Evolutionary conservation across 306 rosid genomes (phyloP).

Genomic region (Quercus aquifolioides): DNA sequence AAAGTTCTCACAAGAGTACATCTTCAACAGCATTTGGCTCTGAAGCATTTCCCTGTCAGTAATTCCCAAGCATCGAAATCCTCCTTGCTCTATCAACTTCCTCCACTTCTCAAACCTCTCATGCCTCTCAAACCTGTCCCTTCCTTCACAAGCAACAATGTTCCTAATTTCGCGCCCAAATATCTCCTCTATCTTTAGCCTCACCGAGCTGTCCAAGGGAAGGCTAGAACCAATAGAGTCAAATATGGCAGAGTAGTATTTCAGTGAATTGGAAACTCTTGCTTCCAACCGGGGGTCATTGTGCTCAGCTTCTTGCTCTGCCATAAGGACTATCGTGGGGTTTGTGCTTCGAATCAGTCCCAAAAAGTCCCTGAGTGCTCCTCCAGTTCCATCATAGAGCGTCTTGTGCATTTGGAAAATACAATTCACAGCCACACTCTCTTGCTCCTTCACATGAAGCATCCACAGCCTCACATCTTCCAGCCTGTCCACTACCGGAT

Average conservation of each 20-base stretch:
- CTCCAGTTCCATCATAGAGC: conserved; percentile 60
- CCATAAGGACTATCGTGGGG: conserved; percentile 57
- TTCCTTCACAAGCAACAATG: conserved; percentile 84
- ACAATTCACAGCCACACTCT: conserved; percentile 79
- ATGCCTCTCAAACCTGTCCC: conserved; percentile 83
- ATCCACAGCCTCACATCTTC: conserved; percentile 99
- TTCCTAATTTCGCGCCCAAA: conserved; percentile 78
- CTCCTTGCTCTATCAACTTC: conserved; percentile 76
- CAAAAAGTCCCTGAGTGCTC: conserved; percentile 71
- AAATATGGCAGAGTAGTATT: conserved; percentile 73
- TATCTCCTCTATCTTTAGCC: conserved; percentile 78
- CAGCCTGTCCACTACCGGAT: conserved; percentile 88
- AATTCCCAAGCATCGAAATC: conserved; percentile 49
- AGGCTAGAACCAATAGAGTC: conserved; percentile 63
- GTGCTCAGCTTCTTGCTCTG: conserved; percentile 89
- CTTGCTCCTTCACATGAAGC: conserved; percentile 97
- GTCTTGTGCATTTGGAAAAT: conserved; percentile 84
- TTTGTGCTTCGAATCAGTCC: conserved; percentile 86
- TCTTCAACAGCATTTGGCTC: conserved; percentile 69
- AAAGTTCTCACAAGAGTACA: conserved; percentile 57
- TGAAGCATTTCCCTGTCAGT: conserved; percentile 64
- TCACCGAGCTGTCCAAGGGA: conserved; percentile 50
- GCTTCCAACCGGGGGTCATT: conserved; percentile 54
- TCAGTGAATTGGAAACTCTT: conserved; percentile 65
- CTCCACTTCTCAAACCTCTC: conserved; percentile 76